Percentiles rank a stretch among this genome's conserved stretches.
These are phyloP conservation scores for Fusarium temperatum DNA, from an alignment of 2,329 filamentous ascomycete species.

Conservation along the genomic window DNA sequence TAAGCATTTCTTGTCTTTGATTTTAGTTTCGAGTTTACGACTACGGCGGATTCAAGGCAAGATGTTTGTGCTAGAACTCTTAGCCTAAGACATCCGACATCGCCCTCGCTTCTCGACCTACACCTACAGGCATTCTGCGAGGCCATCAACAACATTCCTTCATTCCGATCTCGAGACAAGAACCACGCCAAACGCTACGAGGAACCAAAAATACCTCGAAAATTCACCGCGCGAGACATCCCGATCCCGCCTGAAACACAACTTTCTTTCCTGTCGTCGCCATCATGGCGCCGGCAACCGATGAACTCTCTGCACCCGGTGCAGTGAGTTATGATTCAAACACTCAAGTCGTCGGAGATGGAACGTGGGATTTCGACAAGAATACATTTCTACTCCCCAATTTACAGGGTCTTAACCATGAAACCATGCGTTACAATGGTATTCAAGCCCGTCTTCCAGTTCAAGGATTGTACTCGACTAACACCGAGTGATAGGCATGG, in stretches of 20 bases:
- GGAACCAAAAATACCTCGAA: background rate
- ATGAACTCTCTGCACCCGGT: slow-evolving; percentile 73
- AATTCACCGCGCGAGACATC: slow-evolving; percentile 10
- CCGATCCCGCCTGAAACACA: slow-evolving; percentile 35
- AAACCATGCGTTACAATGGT: slow-evolving; percentile 88
- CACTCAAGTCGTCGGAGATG: slow-evolving; percentile 81
- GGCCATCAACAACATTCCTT: slow-evolving; percentile 23
- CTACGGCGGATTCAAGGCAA: background rate
- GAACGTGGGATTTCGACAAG: slow-evolving; percentile 82
- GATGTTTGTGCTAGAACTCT: slow-evolving; percentile 16
- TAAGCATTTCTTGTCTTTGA: background rate
- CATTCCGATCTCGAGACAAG: slow-evolving; percentile 25
- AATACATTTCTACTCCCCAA: slow-evolving; percentile 84
- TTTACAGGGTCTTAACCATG: slow-evolving; percentile 78
- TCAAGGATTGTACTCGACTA: background rate
- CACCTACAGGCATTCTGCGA: background rate
- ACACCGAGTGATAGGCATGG: slow-evolving; percentile 71
- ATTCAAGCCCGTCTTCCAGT: slow-evolving; percentile 30
- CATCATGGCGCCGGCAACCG: slow-evolving; percentile 68
- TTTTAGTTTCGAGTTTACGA: slow-evolving; percentile 1
- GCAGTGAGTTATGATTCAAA: slow-evolving; percentile 77
- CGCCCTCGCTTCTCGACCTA: slow-evolving; percentile 5
- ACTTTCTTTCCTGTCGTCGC: slow-evolving; percentile 50
- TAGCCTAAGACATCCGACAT: slow-evolving; percentile 33
- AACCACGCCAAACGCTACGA: background rate